phyloP scores from a whole-genome alignment of 139 green algal species.

The Picocystis salinarum region DNA sequence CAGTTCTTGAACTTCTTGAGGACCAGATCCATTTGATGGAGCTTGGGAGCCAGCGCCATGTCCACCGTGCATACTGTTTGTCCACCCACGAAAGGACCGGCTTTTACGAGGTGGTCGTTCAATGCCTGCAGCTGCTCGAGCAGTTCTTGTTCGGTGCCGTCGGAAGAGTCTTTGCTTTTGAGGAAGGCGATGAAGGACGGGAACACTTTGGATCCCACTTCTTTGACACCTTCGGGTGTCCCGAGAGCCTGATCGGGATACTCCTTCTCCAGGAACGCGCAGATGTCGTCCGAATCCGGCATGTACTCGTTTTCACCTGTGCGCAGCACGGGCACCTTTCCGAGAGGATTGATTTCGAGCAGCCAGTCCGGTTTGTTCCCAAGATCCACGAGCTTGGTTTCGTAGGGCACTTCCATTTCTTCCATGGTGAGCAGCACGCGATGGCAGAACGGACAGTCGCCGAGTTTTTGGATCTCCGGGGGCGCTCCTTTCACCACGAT shows the following conservation, averaged over 20 bases:
- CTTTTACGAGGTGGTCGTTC: constrained; percentile 12
- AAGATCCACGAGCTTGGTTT: constrained; percentile 48
- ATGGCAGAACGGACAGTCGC: constrained; percentile 79
- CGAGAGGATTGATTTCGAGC: constrained; percentile 37
- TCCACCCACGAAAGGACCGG: constrained; percentile 41
- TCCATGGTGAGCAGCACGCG: constrained; percentile 58
- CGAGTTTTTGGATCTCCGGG: no score
- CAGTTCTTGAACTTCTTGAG: constrained; percentile 42
- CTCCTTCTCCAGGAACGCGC: constrained; percentile 44
- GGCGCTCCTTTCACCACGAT: no score
- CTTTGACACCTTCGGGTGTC: constrained; percentile 12
- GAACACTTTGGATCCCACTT: constrained; percentile 42
- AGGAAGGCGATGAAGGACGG: constrained; percentile 38
- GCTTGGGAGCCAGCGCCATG: constrained; percentile 41
- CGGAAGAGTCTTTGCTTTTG: constrained; percentile 23
- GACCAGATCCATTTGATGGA: constrained; percentile 52
- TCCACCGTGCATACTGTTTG: constrained; percentile 34
- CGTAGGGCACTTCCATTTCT: constrained; percentile 53
- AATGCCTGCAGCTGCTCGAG: constrained; percentile 16
- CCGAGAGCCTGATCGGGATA: constrained; percentile 33
- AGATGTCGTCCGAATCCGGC: constrained; percentile 41
- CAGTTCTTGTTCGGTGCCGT: constrained; percentile 24
- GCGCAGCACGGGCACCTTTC: constrained; percentile 68
- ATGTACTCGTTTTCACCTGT: constrained; percentile 29
- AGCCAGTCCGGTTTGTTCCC: constrained; percentile 72